Evolutionary conservation across 768 basidiomycete species (phyloP).

Genomic region (Paxillus rubicundulus): DNA sequence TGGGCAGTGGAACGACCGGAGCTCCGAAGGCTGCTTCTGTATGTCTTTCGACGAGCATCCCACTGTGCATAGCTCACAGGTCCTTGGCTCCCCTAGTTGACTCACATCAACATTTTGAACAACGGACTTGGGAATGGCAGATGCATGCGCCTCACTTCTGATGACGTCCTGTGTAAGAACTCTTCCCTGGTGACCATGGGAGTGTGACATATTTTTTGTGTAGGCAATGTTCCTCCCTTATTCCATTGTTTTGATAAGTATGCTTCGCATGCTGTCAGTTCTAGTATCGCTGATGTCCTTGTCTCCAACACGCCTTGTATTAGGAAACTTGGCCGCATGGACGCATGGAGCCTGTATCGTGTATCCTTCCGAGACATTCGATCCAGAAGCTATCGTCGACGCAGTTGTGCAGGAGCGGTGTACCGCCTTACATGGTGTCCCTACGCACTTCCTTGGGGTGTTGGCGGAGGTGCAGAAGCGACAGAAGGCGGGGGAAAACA

Average conservation of each 20-base stretch:
- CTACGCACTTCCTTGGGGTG: constrained; percentile 80
- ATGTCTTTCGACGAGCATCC: constrained; percentile 17
- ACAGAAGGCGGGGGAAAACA: constrained; percentile 39
- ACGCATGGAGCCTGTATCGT: constrained; percentile 70
- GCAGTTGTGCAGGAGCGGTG: constrained; percentile 67
- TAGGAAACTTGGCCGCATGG: constrained; percentile 81
- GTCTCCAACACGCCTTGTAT: constrained; percentile 57
- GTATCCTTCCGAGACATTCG: constrained; percentile 65
- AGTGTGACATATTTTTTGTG: constrained; percentile 3
- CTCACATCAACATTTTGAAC: constrained; percentile 77
- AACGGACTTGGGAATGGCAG: constrained; percentile 70
- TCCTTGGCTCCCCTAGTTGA: constrained; percentile 46
- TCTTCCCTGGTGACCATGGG: neutral
- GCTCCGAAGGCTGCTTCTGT: constrained; percentile 83
- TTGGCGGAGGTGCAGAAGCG: constrained; percentile 63
- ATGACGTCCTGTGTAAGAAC: constrained; percentile 66
- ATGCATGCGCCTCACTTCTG: constrained; percentile 64
- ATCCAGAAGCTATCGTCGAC: constrained; percentile 67
- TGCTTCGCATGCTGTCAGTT: constrained; percentile 1
- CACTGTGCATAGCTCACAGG: neutral
- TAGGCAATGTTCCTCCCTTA: constrained; percentile 74
- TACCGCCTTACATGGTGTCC: constrained; percentile 81
- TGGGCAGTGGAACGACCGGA: constrained; percentile 72
- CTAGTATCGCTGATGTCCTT: constrained; percentile 11
- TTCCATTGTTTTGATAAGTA: constrained; percentile 91